Evolutionary conservation across 23 red algal genomes (phyloP).

Genomic region (Gracilariopsis chorda): DNA sequence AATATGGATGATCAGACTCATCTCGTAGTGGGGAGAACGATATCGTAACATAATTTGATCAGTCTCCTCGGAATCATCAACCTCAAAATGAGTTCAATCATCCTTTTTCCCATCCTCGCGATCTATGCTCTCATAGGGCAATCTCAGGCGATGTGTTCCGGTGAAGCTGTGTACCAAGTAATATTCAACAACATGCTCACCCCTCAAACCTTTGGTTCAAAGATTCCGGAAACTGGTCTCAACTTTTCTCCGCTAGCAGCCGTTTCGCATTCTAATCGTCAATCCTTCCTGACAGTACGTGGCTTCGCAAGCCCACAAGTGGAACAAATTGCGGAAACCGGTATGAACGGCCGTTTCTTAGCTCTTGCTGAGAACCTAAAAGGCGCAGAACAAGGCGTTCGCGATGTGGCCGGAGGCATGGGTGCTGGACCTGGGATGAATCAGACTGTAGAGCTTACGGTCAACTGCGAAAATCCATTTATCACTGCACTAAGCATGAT

Average conservation of each 20-base stretch:
- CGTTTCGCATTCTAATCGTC: slow-evolving; percentile 39
- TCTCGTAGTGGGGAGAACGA: too few relatives aligned
- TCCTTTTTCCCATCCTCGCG: neutral
- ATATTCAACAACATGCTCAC: slow-evolving; percentile 25
- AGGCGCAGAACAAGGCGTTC: neutral
- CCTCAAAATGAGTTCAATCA: neutral
- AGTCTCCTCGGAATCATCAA: neutral
- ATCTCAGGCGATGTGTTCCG: neutral
- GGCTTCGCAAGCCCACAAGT: slow-evolving; percentile 25
- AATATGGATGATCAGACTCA: too few relatives aligned
- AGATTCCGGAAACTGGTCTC: slow-evolving; percentile 16
- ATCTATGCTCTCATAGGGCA: neutral
- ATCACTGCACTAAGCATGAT: slow-evolving; percentile 39
- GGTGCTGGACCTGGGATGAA: neutral
- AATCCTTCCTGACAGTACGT: slow-evolving; percentile 34
- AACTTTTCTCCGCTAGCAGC: slow-evolving; percentile 24
- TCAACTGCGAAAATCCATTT: slow-evolving; percentile 45
- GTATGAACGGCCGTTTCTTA: slow-evolving; percentile 14
- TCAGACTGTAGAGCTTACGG: neutral
- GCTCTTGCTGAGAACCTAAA: neutral
- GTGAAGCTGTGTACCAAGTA: slow-evolving; percentile 30
- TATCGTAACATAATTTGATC: too few relatives aligned
- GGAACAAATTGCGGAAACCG: slow-evolving; percentile 39
- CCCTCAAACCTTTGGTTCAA: neutral
- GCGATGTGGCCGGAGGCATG: neutral